These are phyloP conservation scores for Lactarius psammicola DNA, from an alignment of 768 basidiomycete species.

Conservation along the genomic window DNA sequence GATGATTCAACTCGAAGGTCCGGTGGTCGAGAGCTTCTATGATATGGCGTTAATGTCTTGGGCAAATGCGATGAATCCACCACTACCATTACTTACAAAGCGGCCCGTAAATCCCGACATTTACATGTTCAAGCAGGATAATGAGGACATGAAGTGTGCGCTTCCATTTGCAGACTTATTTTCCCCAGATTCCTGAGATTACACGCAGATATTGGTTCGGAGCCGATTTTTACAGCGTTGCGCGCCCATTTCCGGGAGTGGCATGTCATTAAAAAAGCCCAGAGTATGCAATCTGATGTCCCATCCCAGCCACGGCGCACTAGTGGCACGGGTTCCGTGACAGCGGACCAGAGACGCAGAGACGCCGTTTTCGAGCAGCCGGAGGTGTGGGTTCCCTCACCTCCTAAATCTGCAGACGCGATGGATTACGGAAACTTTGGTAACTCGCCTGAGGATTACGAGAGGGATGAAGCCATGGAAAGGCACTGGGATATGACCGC, in stretches of 20 bases:
- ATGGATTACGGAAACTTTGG: no score
- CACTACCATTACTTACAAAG: conserved; percentile 42
- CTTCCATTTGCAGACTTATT: background rate
- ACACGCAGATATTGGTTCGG: conserved; percentile 18
- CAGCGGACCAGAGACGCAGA: background rate
- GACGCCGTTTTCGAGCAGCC: conserved; percentile 5
- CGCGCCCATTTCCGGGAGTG: conserved; percentile 16
- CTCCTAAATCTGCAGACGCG: background rate
- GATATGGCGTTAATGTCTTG: conserved; percentile 67
- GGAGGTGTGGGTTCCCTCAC: conserved; percentile 6
- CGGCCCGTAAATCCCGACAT: conserved; percentile 35
- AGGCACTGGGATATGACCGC: background rate
- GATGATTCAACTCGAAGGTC: conserved; percentile 70
- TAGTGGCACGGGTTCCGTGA: background rate
- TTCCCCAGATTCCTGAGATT: background rate
- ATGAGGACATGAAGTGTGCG: conserved; percentile 31
- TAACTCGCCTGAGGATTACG: background rate
- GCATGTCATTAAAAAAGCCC: conserved; percentile 6
- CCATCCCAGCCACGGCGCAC: background rate
- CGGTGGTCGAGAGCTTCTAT: conserved; percentile 66
- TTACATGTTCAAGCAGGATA: conserved; percentile 45
- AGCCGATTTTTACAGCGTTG: conserved; percentile 5
- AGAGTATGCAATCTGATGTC: background rate
- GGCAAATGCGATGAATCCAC: conserved; percentile 48
- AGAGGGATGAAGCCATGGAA: background rate